A percentile compares a stretch with the other conserved stretches of the same genome.
phyloP scores from a whole-genome alignment of 1,139 yeast species.

The Lodderomyces margitis region DNA sequence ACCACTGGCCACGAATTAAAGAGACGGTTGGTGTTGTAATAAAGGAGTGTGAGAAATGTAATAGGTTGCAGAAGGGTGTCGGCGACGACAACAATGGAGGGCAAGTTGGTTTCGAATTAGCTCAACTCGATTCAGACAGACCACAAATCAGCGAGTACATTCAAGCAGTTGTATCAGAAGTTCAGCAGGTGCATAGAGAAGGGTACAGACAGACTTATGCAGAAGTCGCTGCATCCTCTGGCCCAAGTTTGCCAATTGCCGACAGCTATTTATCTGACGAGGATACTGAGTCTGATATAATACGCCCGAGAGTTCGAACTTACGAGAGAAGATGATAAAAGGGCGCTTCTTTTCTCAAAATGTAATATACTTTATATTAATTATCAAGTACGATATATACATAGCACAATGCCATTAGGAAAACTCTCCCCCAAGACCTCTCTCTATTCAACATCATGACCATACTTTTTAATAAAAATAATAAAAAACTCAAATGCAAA shows the following conservation, averaged over 20 bases:
- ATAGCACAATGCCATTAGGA: not conserved
- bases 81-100: not conserved
- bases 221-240: conserved; percentile 44
- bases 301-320: conserved; percentile 9
- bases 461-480: not conserved
- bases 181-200: conserved; percentile 8
- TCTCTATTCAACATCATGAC: not conserved
- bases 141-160: conserved; percentile 5
- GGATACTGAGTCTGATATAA: conserved; percentile 14
- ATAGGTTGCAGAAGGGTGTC: not conserved
- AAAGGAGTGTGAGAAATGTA: conserved; percentile 71
- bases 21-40: conserved; percentile 83
- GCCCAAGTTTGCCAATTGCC: not conserved
- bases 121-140: not conserved
- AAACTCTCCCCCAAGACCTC: conserved; percentile 8
- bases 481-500: conserved; percentile 3
- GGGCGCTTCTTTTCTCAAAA: no score
- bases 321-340: conserved; percentile 5
- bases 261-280: conserved; percentile 1
- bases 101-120: not conserved
- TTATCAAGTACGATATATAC: not conserved
- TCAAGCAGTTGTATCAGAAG: conserved; percentile 11
- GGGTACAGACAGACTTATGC: conserved; percentile 24
- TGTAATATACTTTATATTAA: not conserved
- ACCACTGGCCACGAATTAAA: conserved; percentile 90